phyloP scores from a whole-genome alignment of 2,329 filamentous ascomycete genomes.

The Aspergillus thermomutatus region DNA sequence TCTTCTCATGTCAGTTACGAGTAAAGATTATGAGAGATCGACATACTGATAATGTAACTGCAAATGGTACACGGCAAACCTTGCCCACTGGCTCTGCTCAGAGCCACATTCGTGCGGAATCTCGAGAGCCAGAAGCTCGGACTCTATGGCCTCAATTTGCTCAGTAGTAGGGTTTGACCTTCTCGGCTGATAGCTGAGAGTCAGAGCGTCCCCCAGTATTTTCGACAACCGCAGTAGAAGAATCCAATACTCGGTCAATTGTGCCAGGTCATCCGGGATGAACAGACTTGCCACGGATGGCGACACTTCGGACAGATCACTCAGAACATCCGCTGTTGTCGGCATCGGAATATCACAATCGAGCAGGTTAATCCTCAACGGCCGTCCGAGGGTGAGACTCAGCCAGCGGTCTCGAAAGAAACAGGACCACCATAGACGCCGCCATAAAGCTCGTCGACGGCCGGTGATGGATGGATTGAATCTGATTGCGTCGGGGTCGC shows the following conservation, averaged over 20 bases:
- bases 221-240: conserved; percentile 24
- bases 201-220: conserved; percentile 23
- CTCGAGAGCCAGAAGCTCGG: conserved; percentile 13
- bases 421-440: conserved; percentile 42
- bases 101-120: conserved; percentile 16
- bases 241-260: conserved; percentile 25
- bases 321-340: conserved; percentile 22
- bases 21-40: not conserved
- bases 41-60: conserved; percentile 28
- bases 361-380: conserved; percentile 37
- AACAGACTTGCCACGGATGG: conserved; percentile 9
- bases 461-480: conserved; percentile 18
- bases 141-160: conserved; percentile 22
- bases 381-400: conserved; percentile 38
- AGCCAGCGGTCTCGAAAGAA: conserved; percentile 43
- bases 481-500: conserved; percentile 17
- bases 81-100: conserved; percentile 7
- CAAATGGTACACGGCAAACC: conserved; percentile 24
- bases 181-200: conserved; percentile 21
- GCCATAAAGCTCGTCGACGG: conserved; percentile 30
- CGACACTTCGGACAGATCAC: conserved; percentile 16
- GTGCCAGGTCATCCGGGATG: conserved; percentile 19
- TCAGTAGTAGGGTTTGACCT: conserved; percentile 13
- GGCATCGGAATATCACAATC: conserved; percentile 37
- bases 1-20: conserved; percentile 11